Conservation (phyloP, 768 basidiomycete species). For the Lactarius evosmus region DNA sequence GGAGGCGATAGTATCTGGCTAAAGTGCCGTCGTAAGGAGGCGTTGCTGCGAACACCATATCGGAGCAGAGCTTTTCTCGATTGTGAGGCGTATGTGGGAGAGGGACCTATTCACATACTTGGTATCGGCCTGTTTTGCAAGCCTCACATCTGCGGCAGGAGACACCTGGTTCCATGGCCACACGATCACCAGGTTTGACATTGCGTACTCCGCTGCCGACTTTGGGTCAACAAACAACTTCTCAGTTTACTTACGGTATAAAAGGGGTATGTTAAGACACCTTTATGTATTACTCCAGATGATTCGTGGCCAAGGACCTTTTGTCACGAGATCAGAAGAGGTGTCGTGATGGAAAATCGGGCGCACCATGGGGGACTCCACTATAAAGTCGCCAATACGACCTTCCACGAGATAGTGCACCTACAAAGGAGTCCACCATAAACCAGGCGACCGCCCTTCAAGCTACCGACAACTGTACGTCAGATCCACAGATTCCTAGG, state of each 20-base stretch:
- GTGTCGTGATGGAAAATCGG: slow-evolving; percentile 9
- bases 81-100: not conserved
- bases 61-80: slow-evolving; percentile 66
- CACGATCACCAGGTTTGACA: slow-evolving; percentile 78
- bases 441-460: slow-evolving; percentile 23
- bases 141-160: slow-evolving; percentile 80
- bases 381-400: slow-evolving; percentile 75
- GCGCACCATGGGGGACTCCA: slow-evolving; percentile 73
- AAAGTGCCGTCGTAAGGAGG: slow-evolving; percentile 93
- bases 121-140: slow-evolving; percentile 82
- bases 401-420: slow-evolving; percentile 80
- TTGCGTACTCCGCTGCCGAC: slow-evolving; percentile 76
- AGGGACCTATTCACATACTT: slow-evolving; percentile 44
- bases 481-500: slow-evolving; percentile 86
- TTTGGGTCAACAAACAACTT: slow-evolving; percentile 30
- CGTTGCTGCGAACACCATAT: slow-evolving; percentile 88
- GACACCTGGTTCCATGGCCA: slow-evolving; percentile 89
- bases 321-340: slow-evolving; percentile 2
- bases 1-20: slow-evolving; percentile 79
- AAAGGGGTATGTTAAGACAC: slow-evolving; percentile 34
- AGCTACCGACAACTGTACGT: slow-evolving; percentile 46
- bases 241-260: not conserved
- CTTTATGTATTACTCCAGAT: slow-evolving; percentile 69
- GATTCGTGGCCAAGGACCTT: slow-evolving; percentile 97
- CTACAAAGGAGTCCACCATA: slow-evolving; percentile 35